phyloP scores from a whole-genome alignment of 768 basidiomycete species.

The Tylopilus balloui region DNA sequence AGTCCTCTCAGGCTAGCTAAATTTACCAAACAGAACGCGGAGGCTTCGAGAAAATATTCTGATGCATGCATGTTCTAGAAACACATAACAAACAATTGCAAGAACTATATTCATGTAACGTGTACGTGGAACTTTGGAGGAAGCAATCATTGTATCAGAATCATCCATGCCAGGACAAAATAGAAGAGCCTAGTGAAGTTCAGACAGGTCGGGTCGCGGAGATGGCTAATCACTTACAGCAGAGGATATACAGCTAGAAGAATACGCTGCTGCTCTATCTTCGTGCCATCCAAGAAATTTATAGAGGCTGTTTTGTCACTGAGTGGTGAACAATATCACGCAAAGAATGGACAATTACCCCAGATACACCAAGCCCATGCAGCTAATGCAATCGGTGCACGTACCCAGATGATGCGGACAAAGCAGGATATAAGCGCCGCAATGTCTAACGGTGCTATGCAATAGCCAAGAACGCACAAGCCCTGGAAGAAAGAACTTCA shows the following conservation, averaged over 20 bases:
- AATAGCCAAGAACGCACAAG: constrained; percentile 91
- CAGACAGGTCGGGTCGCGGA: background rate
- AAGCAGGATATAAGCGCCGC: constrained; percentile 87
- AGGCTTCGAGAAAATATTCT: background rate
- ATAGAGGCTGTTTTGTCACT: constrained; percentile 61
- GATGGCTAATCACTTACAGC: constrained; percentile 48
- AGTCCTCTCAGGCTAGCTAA: background rate
- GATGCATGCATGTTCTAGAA: background rate
- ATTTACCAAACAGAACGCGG: background rate
- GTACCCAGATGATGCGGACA: constrained; percentile 78
- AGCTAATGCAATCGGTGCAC: constrained; percentile 78
- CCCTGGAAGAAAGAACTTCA: constrained; percentile 92
- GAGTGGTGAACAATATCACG: background rate
- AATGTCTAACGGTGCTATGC: constrained; percentile 87
- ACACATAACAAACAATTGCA: constrained; percentile 1
- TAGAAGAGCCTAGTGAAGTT: constrained; percentile 68
- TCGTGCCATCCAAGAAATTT: constrained; percentile 93
- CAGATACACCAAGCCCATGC: constrained; percentile 97
- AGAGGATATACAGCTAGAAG: constrained; percentile 95
- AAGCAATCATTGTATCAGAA: constrained; percentile 69
- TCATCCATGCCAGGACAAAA: constrained; percentile 96
- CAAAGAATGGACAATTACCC: constrained; percentile 49
- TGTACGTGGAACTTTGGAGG: background rate
- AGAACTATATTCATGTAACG: constrained; percentile 14
- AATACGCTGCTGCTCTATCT: constrained; percentile 86